Evolutionary conservation across 23 red algal genomes (phyloP).

Genomic region (Agarophyton chilense): DNA sequence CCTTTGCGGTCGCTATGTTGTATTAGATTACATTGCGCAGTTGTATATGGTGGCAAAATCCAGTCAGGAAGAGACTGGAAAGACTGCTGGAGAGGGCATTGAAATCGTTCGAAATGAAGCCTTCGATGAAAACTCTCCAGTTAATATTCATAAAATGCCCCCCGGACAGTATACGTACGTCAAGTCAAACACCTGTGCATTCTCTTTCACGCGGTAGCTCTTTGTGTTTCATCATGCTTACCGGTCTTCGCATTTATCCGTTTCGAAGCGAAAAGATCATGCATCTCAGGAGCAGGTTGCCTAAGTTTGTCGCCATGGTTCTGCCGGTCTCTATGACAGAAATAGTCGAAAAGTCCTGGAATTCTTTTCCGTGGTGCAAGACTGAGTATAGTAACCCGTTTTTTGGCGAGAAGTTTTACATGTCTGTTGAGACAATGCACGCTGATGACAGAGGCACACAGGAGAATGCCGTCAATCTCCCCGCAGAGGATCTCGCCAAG

Average conservation of each 20-base stretch:
- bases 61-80: constrained; percentile 79
- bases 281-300: constrained; percentile 77
- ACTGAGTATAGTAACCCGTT: constrained; percentile 86
- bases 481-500: constrained; percentile 64
- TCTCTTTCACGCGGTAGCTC: too few relatives aligned
- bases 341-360: constrained; percentile 88
- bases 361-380: constrained; percentile 84
- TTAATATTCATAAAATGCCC: constrained; percentile 82
- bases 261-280: constrained; percentile 70
- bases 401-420: constrained; percentile 83
- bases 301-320: constrained; percentile 75
- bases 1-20: background rate
- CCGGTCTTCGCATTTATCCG: too few relatives aligned
- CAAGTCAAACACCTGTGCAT: background rate
- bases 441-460: constrained; percentile 76
- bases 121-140: constrained; percentile 36
- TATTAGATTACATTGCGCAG: constrained; percentile 65
- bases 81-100: constrained; percentile 74
- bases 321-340: constrained; percentile 75
- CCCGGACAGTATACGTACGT: constrained; percentile 74
- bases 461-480: constrained; percentile 76
- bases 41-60: constrained; percentile 95
- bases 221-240: background rate
- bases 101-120: constrained; percentile 84
- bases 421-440: constrained; percentile 85